Evolutionary conservation across 2,329 filamentous ascomycete species (phyloP).

Genomic region (Helotiales sp.): DNA sequence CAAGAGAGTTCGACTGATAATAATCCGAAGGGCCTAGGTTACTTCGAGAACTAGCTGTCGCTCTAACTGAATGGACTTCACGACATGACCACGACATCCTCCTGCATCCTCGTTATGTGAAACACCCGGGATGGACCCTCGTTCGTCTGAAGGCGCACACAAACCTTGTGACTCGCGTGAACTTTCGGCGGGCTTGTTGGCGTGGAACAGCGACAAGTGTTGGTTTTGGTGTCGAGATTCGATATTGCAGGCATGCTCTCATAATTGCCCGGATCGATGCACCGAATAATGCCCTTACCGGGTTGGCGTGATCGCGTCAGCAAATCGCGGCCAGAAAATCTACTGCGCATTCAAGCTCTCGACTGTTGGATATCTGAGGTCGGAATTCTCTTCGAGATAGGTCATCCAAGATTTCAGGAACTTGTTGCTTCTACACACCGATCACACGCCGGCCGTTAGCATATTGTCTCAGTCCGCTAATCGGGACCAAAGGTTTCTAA

Average conservation of each 20-base stretch:
- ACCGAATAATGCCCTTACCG: slow-evolving; percentile 21
- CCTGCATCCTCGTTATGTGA: slow-evolving; percentile 29
- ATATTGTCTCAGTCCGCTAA: slow-evolving; percentile 25
- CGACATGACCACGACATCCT: neutral
- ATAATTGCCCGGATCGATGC: slow-evolving; percentile 20
- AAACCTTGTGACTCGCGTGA: slow-evolving; percentile 31
- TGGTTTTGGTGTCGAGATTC: slow-evolving; percentile 15
- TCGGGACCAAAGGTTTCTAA: neutral
- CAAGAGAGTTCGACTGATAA: neutral
- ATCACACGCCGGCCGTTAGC: slow-evolving; percentile 38
- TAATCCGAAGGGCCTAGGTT: neutral
- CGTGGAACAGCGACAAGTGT: neutral
- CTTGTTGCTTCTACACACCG: slow-evolving; percentile 65
- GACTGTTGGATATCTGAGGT: slow-evolving; percentile 84
- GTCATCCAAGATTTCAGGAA: slow-evolving; percentile 93
- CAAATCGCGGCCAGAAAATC: neutral
- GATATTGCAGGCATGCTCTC: slow-evolving; percentile 22
- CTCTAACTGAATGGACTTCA: neutral
- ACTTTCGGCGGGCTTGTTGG: slow-evolving; percentile 7
- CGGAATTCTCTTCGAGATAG: slow-evolving; percentile 86
- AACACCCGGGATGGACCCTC: slow-evolving; percentile 32
- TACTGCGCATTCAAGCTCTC: slow-evolving; percentile 37
- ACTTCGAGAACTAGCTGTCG: neutral
- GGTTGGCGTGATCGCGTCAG: slow-evolving; percentile 11
- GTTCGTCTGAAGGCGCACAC: slow-evolving; percentile 36